Base-by-base conservation (phyloP, 179 eudicot genomes). In the Beta corolliflora region DNA sequence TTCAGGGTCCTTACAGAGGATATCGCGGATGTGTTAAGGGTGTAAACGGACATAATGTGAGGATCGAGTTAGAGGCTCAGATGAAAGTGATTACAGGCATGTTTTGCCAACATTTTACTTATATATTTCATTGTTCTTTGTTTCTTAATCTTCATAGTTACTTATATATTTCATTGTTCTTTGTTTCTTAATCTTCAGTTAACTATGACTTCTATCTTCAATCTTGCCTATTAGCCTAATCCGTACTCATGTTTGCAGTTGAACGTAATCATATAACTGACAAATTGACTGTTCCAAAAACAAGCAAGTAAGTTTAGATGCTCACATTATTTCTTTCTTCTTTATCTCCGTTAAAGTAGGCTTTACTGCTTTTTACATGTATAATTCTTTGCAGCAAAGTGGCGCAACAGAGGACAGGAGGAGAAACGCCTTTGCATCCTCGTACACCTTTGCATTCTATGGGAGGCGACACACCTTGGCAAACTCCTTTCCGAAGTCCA, bases 401-500 rank as follows among this genome's bases (percentile, higher is more conserved):
- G 55, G 80, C 84, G 19, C 88, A 88, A 29, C 86, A 88, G 81
- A 87, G 89, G 29, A 56, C 74, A 63, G 95, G 95, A 72, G 89
- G 89, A 71, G 94, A 92, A 89, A 92, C 95, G 12, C 93, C 95
- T 13, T 82, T 89, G 90, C 93, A 89, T 88, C 97, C 94, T 71
- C 87, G 92, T 59, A 93, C 97, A 46, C 97, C 97, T 14, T 68
- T 93, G 61, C 95, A 88, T 85, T 92, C 95, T 7, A 88, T 87
- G 84, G 86, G 83, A 56, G 86, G 86, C 78, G 88, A 90, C 91
- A 92, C 95, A 54, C 95, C 97, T 44, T 89, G 90, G 95, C 84
- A 93, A 81, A 93, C 93, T 63, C 83, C 93, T 48, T 61, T 77
- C 21, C 63, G 71, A 23, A 76, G 77, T 12, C 64, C 78, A 31